Evolutionary conservation across 2,329 filamentous ascomycete genomes (phyloP), one percentile per base, ranked within the genome.

Genomic region (Sclerotinia borealis): DNA sequence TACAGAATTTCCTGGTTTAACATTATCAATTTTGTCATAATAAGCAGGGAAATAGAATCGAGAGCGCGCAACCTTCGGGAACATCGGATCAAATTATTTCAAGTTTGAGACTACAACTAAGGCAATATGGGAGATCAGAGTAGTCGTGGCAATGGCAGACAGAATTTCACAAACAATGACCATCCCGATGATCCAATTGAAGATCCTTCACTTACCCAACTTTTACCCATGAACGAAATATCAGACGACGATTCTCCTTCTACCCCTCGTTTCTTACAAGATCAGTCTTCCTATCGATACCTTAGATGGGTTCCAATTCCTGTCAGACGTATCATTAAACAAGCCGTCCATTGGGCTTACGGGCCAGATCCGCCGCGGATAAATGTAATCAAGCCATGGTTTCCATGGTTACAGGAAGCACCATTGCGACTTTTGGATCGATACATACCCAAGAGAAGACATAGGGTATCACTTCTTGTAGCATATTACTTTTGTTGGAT

Each of bases 401-500:
- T 92, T 59, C 88, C 90, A 2, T 72, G 72, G 15, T 74, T 92
- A 15, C 91, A 95, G 73, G 81, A 85, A 66, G 83, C 83, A 37
- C 91, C 90, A 1, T 77, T 90, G 64, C 76, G 77, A 50, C 75
- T 91, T 48, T 73, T 92, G 63, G 83, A 91, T 67, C 81, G 78
- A 61, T 83, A 84, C 68, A 76, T 90, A 2, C 86, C 88, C 0
- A 81, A 81, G 64, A 77, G 76, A 66, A 82, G 77, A 66, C 85
- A 89, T 59, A 84, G 86, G 47, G 73, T 83, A n/a, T 78, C 78
- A 69, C 77, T 90, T 7, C 77, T 89, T 56, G 75, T 85, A 49
- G 76, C 79, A 41, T 88, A 86, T 67, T 83, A 89, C 55, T 80
- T 82, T 36, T 75, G 83, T 58, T 95, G 90, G 91, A 75, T 91